Conservation (phyloP, 1,284 basidiomycete species). For the Crucibulum cyathiforme region DNA sequence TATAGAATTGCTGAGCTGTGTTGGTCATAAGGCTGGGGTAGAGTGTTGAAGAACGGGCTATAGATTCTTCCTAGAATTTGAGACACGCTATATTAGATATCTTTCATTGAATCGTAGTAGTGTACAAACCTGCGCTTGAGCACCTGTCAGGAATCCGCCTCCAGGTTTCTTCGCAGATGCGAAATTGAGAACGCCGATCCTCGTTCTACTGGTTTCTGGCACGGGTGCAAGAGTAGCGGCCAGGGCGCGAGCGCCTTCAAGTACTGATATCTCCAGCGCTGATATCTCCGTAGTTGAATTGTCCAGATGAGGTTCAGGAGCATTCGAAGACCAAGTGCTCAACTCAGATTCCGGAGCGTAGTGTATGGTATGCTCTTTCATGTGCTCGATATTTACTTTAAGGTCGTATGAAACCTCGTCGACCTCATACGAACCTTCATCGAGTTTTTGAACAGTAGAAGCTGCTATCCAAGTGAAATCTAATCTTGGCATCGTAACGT, state of each 20-base stretch:
- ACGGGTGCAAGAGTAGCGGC: background rate
- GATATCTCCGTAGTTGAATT: background rate
- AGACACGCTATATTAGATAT: too few relatives aligned
- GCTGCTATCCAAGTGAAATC: conserved; percentile 20
- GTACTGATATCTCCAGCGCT: conserved; percentile 41
- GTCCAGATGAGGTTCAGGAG: background rate
- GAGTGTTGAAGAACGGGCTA: conserved; percentile 69
- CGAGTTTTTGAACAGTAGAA: conserved; percentile 18
- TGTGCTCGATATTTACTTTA: conserved; percentile 11
- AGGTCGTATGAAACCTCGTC: conserved; percentile 18
- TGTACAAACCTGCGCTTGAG: conserved; percentile 61
- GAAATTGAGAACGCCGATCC: conserved; percentile 71
- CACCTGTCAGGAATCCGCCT: conserved; percentile 71
- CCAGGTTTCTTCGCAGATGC: conserved; percentile 75
- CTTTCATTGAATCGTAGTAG: too few relatives aligned
- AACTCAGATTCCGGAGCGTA: conserved; percentile 25
- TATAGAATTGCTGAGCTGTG: conserved; percentile 60
- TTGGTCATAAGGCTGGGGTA: conserved; percentile 60
- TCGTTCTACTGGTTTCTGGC: conserved; percentile 25
- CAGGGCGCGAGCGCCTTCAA: conserved; percentile 40
- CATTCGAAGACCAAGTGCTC: conserved; percentile 14
- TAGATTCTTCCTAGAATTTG: conserved; percentile 53
- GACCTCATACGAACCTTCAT: conserved; percentile 20
- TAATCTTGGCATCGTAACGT: background rate
- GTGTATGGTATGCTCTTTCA: conserved; percentile 21